A percentile compares a stretch with the other conserved stretches of the same genome.
phyloP scores from a whole-genome alignment of 2,329 filamentous ascomycete species.

The Dryadomyces sulphureus region DNA sequence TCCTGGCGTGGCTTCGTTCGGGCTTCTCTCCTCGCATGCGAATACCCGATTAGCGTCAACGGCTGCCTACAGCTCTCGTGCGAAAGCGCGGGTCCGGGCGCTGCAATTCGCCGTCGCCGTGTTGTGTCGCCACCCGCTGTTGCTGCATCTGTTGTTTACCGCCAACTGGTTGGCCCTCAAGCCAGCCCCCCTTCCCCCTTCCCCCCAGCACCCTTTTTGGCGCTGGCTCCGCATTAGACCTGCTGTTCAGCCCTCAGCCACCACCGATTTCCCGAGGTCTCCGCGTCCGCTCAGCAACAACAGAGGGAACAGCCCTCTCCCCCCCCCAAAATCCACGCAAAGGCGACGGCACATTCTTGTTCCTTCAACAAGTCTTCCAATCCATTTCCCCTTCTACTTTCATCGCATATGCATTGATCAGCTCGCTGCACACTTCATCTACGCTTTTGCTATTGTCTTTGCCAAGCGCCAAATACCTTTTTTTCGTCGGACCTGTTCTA shows the following conservation, averaged over 20 bases:
- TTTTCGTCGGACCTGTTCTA: neutral
- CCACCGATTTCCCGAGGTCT: conserved; percentile 6
- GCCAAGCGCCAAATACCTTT: neutral
- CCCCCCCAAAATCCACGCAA: neutral
- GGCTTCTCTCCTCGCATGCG: neutral
- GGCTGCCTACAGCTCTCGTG: neutral
- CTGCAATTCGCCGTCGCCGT: neutral
- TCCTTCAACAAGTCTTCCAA: conserved; percentile 1
- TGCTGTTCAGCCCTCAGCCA: conserved; percentile 4
- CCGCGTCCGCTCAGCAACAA: conserved; percentile 4
- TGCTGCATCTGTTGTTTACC: neutral
- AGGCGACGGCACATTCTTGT: neutral
- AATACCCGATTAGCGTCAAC: neutral
- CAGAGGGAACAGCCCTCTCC: neutral
- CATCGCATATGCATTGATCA: neutral
- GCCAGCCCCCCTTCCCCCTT: too few relatives aligned
- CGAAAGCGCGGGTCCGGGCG: neutral
- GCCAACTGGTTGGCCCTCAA: neutral
- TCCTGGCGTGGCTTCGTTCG: neutral
- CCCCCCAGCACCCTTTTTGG: neutral
- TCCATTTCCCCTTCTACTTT: neutral
- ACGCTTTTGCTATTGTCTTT: neutral
- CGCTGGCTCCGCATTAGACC: neutral
- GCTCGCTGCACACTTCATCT: neutral
- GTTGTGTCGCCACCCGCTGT: neutral